phyloP scores from a whole-genome alignment of 441 rosid species.

The Gossypium gossypioides region DNA sequence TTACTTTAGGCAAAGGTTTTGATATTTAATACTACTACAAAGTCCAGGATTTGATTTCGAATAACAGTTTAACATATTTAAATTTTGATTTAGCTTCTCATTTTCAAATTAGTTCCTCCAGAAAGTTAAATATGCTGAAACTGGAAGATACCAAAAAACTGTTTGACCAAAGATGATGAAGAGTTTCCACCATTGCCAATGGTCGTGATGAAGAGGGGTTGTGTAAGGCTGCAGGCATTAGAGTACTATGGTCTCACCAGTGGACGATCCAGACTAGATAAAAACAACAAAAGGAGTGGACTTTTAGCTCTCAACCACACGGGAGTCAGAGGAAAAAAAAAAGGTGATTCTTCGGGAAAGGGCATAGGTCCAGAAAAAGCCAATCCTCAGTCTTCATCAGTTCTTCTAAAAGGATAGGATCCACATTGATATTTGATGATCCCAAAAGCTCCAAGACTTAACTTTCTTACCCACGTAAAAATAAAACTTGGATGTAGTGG shows the following conservation, averaged over 20 bases:
- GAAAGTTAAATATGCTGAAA: too few species aligned
- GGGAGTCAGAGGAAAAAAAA: slow-evolving; percentile 21
- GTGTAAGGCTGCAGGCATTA: background rate
- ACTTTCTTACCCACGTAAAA: background rate
- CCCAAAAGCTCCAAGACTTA: background rate
- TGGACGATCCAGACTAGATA: slow-evolving; percentile 13
- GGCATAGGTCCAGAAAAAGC: slow-evolving; percentile 26
- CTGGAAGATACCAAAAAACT: too few species aligned
- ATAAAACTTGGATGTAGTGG: too few species aligned
- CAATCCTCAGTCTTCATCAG: background rate
- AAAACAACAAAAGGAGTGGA: slow-evolving; percentile 32
- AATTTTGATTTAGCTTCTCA: too few species aligned
- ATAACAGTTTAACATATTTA: background rate
- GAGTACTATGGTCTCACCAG: slow-evolving; percentile 11
- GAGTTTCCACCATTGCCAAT: background rate
- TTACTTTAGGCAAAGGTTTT: background rate
- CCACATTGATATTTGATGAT: slow-evolving; percentile 12
- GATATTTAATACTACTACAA: background rate
- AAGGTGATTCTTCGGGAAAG: slow-evolving; percentile 19
- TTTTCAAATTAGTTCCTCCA: too few species aligned
- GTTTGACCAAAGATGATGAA: background rate
- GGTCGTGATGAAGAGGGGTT: background rate
- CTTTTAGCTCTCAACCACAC: slow-evolving; percentile 28
- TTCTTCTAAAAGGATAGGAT: slow-evolving; percentile 14
- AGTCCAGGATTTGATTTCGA: slow-evolving; percentile 1